Conservation (phyloP, 192 early-diverging fungal genomes). For the Umbelopsis isabellina region DNA sequence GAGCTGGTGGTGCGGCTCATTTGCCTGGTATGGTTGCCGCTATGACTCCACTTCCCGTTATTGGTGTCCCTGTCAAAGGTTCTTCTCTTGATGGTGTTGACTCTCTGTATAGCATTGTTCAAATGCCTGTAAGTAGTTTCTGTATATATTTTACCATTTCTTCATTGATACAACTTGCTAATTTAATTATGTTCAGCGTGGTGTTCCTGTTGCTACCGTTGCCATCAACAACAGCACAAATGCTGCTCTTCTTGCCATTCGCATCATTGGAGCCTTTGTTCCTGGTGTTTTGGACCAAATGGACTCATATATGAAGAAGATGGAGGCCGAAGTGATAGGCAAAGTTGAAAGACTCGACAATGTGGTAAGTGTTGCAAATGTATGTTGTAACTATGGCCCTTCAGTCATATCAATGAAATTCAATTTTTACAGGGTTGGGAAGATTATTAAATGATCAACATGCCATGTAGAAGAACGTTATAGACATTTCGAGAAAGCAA, state of each 20-base stretch:
- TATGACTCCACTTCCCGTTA: slow-evolving; percentile 94
- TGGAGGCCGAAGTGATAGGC: slow-evolving; percentile 84
- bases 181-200: slow-evolving; percentile 64
- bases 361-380: slow-evolving; percentile 38
- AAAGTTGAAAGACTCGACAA: slow-evolving; percentile 84
- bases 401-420: neutral
- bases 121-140: slow-evolving; percentile 88
- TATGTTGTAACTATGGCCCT: neutral
- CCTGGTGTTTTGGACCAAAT: slow-evolving; percentile 79
- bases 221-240: slow-evolving; percentile 99
- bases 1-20: slow-evolving; percentile 97
- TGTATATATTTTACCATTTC: slow-evolving; percentile 7
- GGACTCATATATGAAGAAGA: slow-evolving; percentile 74
- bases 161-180: neutral
- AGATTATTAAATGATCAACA: slow-evolving; percentile 26
- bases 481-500: neutral
- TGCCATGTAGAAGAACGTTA: neutral
- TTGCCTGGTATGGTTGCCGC: slow-evolving; percentile 99
- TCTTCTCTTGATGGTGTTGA: slow-evolving; percentile 94
- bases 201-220: slow-evolving; percentile 98
- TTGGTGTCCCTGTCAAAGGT: slow-evolving; percentile 96
- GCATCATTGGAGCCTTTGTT: slow-evolving; percentile 84
- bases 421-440: slow-evolving; percentile 35
- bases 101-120: slow-evolving; percentile 96
- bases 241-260: slow-evolving; percentile 90